Evolutionary conservation across 768 basidiomycete species (phyloP), one percentile per base, ranked within the genome.

Genomic region (Pleurotus pulmonarius): DNA sequence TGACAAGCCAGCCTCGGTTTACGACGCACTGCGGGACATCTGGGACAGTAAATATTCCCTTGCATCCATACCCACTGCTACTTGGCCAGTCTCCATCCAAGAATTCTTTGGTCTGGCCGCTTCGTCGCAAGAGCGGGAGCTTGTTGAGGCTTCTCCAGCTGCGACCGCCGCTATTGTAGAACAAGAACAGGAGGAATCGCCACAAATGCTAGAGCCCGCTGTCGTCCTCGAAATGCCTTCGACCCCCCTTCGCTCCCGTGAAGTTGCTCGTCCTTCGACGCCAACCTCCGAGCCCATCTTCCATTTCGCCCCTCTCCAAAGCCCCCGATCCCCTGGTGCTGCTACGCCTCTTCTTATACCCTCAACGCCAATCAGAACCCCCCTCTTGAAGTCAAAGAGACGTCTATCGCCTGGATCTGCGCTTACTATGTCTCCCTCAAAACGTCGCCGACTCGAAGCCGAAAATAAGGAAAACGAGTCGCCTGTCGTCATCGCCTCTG

Each of bases 381-480:
- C 62, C 25, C 41, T 46, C 20, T 46, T 46, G 9, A 46, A 49
- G 20, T 53, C 47, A 13, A 47, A 45, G 34, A 46, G 59, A 55
- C 62, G 58, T 26, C 22, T 56, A 39, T 62, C 61, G 34, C 56
- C 56, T 18, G 63, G 58, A 43, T 64, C 63, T 51, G 59, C 55
- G 16, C 60, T 67, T 26, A 73, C 39, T 12, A 26, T 29, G 29
- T 48, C 46, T 26, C 40, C 75, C 18, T 66, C 70, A 18, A 75
- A 73, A 59, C 75, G 76, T 57, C 71, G 74, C 51, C 67, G 71
- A 59, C 51, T 68, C 25, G 67, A 64, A 13, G 61, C 62, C 5
- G 65, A 63, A 0, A 69, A 86, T 66, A 89, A 90, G 69, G 88
- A 90, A 65, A 90, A 90, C 62, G 57, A 67, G 29, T 79, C 79